Evolutionary conservation across 2,329 filamentous ascomycete species (phyloP), one percentile per base, ranked within the genome.

Genomic region (Aspergillus sp.): DNA sequence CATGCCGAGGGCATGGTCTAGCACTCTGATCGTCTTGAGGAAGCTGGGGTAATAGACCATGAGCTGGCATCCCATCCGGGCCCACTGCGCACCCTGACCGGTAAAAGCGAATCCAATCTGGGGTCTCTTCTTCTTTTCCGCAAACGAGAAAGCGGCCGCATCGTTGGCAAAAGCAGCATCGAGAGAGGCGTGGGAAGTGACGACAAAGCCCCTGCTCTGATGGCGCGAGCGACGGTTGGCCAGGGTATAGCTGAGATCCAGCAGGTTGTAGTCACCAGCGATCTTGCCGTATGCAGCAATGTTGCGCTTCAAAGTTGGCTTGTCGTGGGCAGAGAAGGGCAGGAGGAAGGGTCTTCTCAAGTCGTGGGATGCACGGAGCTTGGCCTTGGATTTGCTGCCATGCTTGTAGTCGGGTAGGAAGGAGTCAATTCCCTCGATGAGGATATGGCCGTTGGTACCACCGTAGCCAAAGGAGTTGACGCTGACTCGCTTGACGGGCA

Each of bases 401-500:
- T 31, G 12, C n/a, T 37, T 37, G 36, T 44, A 46, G 8, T 26
- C 7, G n/a, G 31, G 13, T 34, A n/a, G 13, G 11, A 26, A 44
- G 27, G 31, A 35, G 7, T 26, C 12, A 8, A 27, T n/a, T 4
- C 40, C 30, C 19, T 74, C 68, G 12, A 74, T 39, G 13, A 74
- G 62, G 2, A 44, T 48, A 40, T 65, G 59, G 3, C 53, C 56
- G 46, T 65, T 65, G 5, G 60, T 57, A 8, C 61, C 62, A 27
- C 61, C 62, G 31, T 56, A 57, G 0, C 61, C 71, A 45, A 75
- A 75, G 7, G 66, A 65, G 45, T 70, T 73, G 1, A 75, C 61
- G 27, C 68, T 68, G 8, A 67, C 68, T 33, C 67, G 44, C 30
- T 48, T 47, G n/a, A 42, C 34, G 30, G 28, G 26, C 6, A 51